Conservation (phyloP, 768 basidiomycete genomes). For the Terana coerulea region DNA sequence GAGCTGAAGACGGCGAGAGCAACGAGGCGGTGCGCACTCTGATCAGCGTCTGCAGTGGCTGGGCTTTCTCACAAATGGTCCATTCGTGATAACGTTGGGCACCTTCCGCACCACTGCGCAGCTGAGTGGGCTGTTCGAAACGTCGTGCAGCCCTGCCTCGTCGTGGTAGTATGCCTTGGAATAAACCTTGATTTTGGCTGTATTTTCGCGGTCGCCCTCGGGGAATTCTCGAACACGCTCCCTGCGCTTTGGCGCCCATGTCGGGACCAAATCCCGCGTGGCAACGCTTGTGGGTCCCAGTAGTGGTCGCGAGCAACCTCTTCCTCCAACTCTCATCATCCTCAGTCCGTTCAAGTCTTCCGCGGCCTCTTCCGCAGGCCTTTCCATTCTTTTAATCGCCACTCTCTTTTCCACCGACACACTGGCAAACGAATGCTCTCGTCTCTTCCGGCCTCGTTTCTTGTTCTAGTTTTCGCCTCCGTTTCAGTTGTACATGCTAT, state of each 20-base stretch:
- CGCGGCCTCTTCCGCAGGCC: constrained; percentile 9
- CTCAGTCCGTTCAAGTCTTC: constrained; percentile 8
- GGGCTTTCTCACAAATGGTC: no score
- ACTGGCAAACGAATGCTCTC: constrained; percentile 19
- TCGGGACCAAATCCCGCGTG: no score
- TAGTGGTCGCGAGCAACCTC: neutral
- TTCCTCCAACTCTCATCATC: constrained; percentile 5
- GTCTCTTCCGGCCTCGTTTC: constrained; percentile 17
- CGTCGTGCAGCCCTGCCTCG: no score
- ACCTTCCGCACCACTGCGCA: no score
- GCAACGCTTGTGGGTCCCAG: neutral
- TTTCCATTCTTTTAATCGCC: constrained; percentile 15
- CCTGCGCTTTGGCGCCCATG: no score
- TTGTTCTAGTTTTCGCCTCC: constrained; percentile 14
- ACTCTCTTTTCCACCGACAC: constrained; percentile 9
- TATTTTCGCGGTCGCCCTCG: no score
- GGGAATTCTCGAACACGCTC: no score
- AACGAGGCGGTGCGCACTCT: constrained; percentile 3
- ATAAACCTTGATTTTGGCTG: no score
- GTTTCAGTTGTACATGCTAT: constrained; percentile 25
- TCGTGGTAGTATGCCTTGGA: no score
- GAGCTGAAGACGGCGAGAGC: neutral
- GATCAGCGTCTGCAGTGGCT: neutral
- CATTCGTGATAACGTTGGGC: no score
- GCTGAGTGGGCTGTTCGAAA: no score